phyloP scores from a whole-genome alignment of 441 rosid genomes.

The Aquilaria agallochum region DNA sequence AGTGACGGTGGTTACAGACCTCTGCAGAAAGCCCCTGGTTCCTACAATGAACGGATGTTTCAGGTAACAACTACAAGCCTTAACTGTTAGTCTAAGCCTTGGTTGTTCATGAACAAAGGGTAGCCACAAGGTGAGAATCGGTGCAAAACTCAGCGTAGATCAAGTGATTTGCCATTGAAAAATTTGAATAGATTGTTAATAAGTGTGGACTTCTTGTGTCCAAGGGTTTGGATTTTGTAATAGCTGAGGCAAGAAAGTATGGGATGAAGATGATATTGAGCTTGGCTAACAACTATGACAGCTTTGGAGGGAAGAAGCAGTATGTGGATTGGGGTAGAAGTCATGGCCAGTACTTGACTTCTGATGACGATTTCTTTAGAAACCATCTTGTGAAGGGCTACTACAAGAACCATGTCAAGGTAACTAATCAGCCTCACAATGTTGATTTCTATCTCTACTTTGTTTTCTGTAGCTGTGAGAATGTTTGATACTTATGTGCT shows the following conservation, averaged over 20 bases:
- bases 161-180: too few relatives aligned
- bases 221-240: slow-evolving; percentile 73
- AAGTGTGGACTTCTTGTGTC: background rate
- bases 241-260: slow-evolving; percentile 60
- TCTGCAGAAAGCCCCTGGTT: slow-evolving; percentile 80
- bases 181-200: too few relatives aligned
- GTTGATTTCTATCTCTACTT: background rate
- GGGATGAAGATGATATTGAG: slow-evolving; percentile 65
- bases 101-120: too few relatives aligned
- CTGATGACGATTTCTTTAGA: slow-evolving; percentile 75
- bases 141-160: too few relatives aligned
- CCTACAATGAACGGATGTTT: slow-evolving; percentile 81
- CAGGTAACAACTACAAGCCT: slow-evolving; percentile 36
- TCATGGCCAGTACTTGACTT: slow-evolving; percentile 51
- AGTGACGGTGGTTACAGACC: slow-evolving; percentile 92
- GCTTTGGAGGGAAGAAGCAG: slow-evolving; percentile 70
- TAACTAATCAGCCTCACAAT: background rate
- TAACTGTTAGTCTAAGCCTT: background rate
- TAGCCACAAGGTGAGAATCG: too few relatives aligned
- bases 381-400: slow-evolving; percentile 56
- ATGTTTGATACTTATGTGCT: background rate
- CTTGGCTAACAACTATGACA: slow-evolving; percentile 58
- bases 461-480: background rate
- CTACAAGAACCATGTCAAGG: slow-evolving; percentile 70
- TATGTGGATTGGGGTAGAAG: slow-evolving; percentile 71